phyloP scores from a whole-genome alignment of 2,329 filamentous ascomycete species.

The Juglanconis sp. region DNA sequence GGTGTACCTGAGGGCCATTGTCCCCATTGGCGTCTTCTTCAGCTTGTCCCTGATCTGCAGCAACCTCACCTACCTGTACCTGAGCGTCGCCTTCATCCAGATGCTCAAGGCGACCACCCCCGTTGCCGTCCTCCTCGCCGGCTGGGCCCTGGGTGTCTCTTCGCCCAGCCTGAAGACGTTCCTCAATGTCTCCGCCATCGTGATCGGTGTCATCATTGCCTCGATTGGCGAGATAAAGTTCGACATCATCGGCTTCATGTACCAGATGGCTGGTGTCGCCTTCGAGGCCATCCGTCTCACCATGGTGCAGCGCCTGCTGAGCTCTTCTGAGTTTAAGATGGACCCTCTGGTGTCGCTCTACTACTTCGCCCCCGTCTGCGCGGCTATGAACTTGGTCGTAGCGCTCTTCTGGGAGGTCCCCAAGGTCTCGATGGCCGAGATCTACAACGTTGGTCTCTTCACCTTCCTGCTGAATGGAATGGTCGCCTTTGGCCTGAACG shows the following conservation, averaged over 20 bases:
- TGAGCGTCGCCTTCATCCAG: constrained; percentile 96
- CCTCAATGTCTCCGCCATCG: constrained; percentile 90
- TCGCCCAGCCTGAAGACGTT: constrained; percentile 83
- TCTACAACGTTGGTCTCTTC: constrained; percentile 70
- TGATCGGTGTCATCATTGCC: constrained; percentile 89
- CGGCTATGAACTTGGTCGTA: constrained; percentile 73
- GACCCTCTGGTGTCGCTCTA: constrained; percentile 84
- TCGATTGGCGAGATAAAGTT: constrained; percentile 96
- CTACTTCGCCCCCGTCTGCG: constrained; percentile 85
- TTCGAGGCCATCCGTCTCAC: constrained; percentile 82
- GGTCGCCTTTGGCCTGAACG: constrained; percentile 77
- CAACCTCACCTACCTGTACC: constrained; percentile 92
- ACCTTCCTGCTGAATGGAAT: constrained; percentile 73
- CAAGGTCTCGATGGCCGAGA: constrained; percentile 63
- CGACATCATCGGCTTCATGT: constrained; percentile 73
- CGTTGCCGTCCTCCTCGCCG: constrained; percentile 84
- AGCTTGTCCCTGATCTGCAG: constrained; percentile 93
- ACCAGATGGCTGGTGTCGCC: constrained; percentile 72
- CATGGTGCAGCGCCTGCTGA: constrained; percentile 80
- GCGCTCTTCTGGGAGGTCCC: constrained; percentile 74
- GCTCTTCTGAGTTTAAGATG: constrained; percentile 86
- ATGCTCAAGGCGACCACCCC: constrained; percentile 99
- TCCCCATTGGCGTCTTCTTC: constrained; percentile 95
- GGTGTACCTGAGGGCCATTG: constrained; percentile 88
- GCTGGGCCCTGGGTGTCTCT: constrained; percentile 82